Conservation (phyloP, 2,329 filamentous ascomycete species). For the Sclerotinia glacialis region DNA sequence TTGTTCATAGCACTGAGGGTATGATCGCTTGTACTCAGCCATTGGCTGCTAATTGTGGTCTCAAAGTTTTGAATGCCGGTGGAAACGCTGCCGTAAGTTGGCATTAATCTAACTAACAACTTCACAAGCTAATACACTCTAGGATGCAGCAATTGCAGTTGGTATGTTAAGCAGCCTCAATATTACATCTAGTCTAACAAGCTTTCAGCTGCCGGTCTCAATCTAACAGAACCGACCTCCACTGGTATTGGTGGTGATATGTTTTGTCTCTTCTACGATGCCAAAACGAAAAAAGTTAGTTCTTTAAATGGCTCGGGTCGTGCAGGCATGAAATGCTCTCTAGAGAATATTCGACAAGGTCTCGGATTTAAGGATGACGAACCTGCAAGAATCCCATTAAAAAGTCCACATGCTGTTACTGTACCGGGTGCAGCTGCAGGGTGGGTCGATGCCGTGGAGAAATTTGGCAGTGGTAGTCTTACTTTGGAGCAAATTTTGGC, state of each 20-base stretch:
- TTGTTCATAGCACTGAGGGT: constrained; percentile 88
- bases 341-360: constrained; percentile 67
- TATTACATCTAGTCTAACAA: constrained; percentile 12
- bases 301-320: constrained; percentile 94
- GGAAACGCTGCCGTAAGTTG: constrained; percentile 83
- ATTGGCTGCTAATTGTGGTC: constrained; percentile 81
- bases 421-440: constrained; percentile 88
- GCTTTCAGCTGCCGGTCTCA: constrained; percentile 73
- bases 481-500: constrained; percentile 71
- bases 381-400: constrained; percentile 63
- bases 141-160: constrained; percentile 96
- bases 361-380: constrained; percentile 62
- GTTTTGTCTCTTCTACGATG: constrained; percentile 39
- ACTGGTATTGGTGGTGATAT: constrained; percentile 97
- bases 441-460: constrained; percentile 85
- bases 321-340: constrained; percentile 63
- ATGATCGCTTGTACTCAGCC: constrained; percentile 91
- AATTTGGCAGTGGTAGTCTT: constrained; percentile 85
- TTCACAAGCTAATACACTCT: constrained; percentile 19
- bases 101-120: constrained; percentile 22
- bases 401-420: constrained; percentile 77
- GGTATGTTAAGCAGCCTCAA: constrained; percentile 49
- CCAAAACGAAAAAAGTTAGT: constrained; percentile 69
- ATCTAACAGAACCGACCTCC: constrained; percentile 87
- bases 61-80: constrained; percentile 78